Conservation (phyloP, 169 alveolate genomes). For the Babesia microti region DNA sequence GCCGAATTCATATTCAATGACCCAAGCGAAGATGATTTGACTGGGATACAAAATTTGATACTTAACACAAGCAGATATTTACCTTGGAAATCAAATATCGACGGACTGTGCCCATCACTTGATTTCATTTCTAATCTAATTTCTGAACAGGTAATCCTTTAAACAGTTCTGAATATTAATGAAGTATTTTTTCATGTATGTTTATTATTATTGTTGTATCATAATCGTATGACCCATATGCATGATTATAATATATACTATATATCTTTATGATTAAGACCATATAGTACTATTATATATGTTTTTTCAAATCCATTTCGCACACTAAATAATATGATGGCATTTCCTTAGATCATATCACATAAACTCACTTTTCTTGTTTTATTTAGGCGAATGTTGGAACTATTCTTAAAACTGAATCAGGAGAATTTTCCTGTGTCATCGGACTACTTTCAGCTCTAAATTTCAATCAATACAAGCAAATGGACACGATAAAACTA, state of each 20-base stretch:
- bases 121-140: conserved; percentile 12
- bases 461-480: conserved; percentile 14
- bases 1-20: conserved; percentile 42
- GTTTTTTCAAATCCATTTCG: too few species aligned
- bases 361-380: too few species aligned
- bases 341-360: too few species aligned
- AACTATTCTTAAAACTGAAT: conserved; percentile 22
- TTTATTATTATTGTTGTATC: too few species aligned
- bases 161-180: too few species aligned
- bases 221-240: too few species aligned
- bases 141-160: conserved; percentile 25
- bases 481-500: conserved; percentile 9
- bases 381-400: conserved; percentile 36
- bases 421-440: conserved; percentile 17
- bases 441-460: conserved; percentile 32
- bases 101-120: conserved; percentile 7
- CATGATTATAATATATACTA: too few species aligned
- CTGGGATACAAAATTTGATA: conserved; percentile 22
- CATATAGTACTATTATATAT: too few species aligned
- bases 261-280: too few species aligned
- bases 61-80: conserved; percentile 26
- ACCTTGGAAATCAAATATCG: conserved; percentile 26
- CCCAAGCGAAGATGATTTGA: conserved; percentile 19
- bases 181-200: too few species aligned
- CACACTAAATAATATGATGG: too few species aligned